Conservation (phyloP, 129 eudicot species). For the Tagetes erecta region DNA sequence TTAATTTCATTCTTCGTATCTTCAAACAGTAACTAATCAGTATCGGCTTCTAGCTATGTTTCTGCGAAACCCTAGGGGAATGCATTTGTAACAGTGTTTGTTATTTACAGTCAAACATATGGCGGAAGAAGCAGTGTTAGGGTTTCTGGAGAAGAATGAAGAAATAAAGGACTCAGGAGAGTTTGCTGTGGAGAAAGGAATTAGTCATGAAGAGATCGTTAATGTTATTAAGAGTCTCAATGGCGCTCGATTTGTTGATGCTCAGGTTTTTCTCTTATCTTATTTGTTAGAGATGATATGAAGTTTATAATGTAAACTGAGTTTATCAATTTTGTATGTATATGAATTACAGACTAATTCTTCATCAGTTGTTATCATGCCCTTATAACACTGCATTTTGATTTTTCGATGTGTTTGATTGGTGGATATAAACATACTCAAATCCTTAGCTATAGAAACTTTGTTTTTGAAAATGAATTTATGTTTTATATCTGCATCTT, state of each 20-base stretch:
- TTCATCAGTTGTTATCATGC: background rate
- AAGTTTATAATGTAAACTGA: conserved; percentile 9
- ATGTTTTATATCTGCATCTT: background rate
- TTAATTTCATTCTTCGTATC: background rate
- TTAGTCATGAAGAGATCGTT: conserved; percentile 76
- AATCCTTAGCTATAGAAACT: background rate
- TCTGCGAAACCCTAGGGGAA: background rate
- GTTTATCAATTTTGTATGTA: background rate
- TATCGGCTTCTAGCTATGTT: background rate
- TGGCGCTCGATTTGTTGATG: conserved; percentile 61
- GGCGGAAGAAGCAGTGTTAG: conserved; percentile 85
- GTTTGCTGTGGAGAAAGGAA: conserved; percentile 59
- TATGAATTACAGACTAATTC: background rate
- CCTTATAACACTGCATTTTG: background rate
- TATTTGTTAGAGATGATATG: background rate
- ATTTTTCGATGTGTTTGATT: background rate
- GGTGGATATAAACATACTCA: background rate
- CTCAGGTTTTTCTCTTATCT: conserved; percentile 50
- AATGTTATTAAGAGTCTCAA: conserved; percentile 73
- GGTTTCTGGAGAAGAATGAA: conserved; percentile 56
- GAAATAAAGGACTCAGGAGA: conserved; percentile 66
- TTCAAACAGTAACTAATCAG: background rate
- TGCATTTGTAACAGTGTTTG: background rate
- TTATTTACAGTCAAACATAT: conserved; percentile 28
- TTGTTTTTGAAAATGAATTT: background rate